Conservation (phyloP, 441 rosid genomes). For the Daphne laureola region DNA sequence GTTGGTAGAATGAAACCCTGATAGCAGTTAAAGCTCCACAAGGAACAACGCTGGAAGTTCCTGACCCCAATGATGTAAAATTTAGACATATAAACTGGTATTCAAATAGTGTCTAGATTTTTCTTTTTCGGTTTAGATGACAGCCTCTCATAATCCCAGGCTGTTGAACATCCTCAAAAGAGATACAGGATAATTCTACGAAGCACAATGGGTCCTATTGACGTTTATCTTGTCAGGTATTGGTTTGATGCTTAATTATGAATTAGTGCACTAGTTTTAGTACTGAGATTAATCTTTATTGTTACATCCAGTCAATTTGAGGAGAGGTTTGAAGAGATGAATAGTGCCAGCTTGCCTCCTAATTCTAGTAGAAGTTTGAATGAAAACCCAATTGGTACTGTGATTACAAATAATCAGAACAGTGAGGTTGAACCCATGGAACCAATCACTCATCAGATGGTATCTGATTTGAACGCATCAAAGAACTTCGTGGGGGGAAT, state of each 20-base stretch:
- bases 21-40: slow-evolving; percentile 98
- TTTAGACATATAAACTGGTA: slow-evolving; percentile 6
- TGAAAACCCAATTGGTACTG: slow-evolving; percentile 43
- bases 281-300: slow-evolving; percentile 1
- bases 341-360: slow-evolving; percentile 39
- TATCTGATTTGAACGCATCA: slow-evolving; percentile 45
- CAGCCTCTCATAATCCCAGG: slow-evolving; percentile 37
- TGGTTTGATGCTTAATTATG: slow-evolving; percentile 1
- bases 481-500: slow-evolving; percentile 76
- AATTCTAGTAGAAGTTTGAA: slow-evolving; percentile 51
- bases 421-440: slow-evolving; percentile 32
- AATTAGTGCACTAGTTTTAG: not conserved
- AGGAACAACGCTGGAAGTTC: slow-evolving; percentile 98
- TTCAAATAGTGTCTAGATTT: not conserved
- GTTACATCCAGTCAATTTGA: slow-evolving; percentile 64
- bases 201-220: slow-evolving; percentile 97
- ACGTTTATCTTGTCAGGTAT: slow-evolving; percentile 93
- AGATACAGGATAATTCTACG: slow-evolving; percentile 93
- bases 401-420: slow-evolving; percentile 25
- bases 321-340: slow-evolving; percentile 70
- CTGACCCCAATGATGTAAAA: slow-evolving; percentile 93
- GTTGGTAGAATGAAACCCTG: slow-evolving; percentile 78
- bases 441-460: slow-evolving; percentile 30
- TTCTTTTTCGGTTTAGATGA: slow-evolving; percentile 16
- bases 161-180: slow-evolving; percentile 68